Base-by-base conservation (phyloP, 1,284 basidiomycete species). In the Malassezia globosa region DNA sequence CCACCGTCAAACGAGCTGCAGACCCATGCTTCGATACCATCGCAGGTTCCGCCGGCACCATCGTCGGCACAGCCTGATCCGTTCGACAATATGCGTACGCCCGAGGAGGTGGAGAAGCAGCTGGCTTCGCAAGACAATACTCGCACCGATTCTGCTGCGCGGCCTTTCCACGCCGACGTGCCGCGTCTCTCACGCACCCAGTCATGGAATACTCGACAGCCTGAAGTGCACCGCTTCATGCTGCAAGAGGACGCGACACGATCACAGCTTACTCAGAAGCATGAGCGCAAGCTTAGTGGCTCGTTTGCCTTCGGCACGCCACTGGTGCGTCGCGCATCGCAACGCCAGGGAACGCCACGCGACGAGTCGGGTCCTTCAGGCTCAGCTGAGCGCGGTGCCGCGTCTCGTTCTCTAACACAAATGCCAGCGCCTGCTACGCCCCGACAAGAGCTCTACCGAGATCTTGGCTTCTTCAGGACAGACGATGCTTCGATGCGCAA, bases 241-340 rank as follows among this genome's bases (percentile, higher is more conserved):
- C 22, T 51, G 38, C 49, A 42, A 22, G 44, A 31, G 14, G 49
- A 51, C 22, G 43, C 34, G 24, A 41, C 43, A 19, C 49, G 45
- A 14, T 22, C 50, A 16, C 44, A 42, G 23, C 25, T 52, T 7
- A 45, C 38, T 13, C 24, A 46, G 13, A 13, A 23, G 16, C 27
- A 41, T 25, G 46, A 48, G n/a, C 46, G 46, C 22, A 48, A 48
- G 25, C 7, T 27, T n/a, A 48, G 46, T 16, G 46, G 46, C 14
- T 34, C 46, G 24, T 24, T 37, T 10, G 5, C 35, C 10, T 37
- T 16, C 21, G 29, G 29, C 11, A 37, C 35, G 35, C 35, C 35
- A 8, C 10, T 37, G 35, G 6, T 19, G 1, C 35, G 35, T n/a
- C 35, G 35, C 16, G 19, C 16, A n/a, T 37, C 35, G 35, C 35